Base-by-base conservation (phyloP, 768 basidiomycete species). In the Piloderma croceum region DNA sequence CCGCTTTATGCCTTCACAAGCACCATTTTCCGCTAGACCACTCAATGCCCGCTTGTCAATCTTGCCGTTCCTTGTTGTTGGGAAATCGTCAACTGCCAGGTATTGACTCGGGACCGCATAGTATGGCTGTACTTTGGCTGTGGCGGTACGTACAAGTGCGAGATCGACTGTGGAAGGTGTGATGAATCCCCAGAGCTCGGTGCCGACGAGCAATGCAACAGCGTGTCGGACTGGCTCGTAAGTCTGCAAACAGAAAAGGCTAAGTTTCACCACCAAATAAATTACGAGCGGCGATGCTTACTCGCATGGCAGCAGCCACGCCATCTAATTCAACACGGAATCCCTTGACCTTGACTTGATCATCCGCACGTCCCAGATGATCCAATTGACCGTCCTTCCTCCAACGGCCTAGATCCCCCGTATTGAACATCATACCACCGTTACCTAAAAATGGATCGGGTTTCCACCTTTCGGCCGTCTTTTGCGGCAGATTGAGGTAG, bases 301-400 rank as follows among this genome's bases (percentile, higher is more conserved):
- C 76, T 64, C 76, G 69, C 73, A 81, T 76, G 5, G 76, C 76
- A 18, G 69, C 70, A 2, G 76, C 65, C 5, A 81, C 77, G 3
- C 79, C 79, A 43, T 78, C 79, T 6, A 81, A 63, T 52, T 81
- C 79, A 10, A 81, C 74, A 20, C 79, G 71, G 61, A 81, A 81
- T 4, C 77, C 79, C 67, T 77, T 77, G 51, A 81, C 65, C 54
- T 81, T 81, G 35, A 80, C 76, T 53, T 80, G 78, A 45, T 80
- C 76, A 49, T 81, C 79, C 24, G 74, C 68, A 22, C 79, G 64
- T 10, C 79, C 79, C 17, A 79, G 65, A 47, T 74, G 74, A 41
- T 79, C 75, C 17, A 81, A 56, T 17, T 67, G 67, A 2, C 79
- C 79, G 42, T 75, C 71, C 5, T 59, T 48, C 31, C 63, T 57